Conservation (phyloP, 371 early-diverging fungal genomes). For the Massospora cicadina region DNA sequence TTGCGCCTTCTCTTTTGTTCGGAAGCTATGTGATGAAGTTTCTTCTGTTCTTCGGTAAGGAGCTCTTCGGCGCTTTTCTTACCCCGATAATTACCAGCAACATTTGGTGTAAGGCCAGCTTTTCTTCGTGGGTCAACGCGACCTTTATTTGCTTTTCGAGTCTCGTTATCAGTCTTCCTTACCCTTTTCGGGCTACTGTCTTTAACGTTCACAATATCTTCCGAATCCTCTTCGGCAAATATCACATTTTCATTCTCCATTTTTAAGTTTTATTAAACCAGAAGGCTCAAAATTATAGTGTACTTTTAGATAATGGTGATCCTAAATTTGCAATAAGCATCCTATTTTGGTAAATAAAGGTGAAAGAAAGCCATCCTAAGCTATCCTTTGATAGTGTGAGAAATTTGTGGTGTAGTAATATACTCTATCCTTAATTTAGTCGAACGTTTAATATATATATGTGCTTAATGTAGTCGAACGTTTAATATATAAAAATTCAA, state of each 20-base stretch:
- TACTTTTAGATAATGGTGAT: too few species aligned
- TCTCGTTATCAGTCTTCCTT: too few species aligned
- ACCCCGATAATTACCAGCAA: conserved; percentile 10
- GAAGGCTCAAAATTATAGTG: too few species aligned
- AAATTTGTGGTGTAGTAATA: too few species aligned
- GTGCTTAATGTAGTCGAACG: too few species aligned
- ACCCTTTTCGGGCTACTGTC: neutral
- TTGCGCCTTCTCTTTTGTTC: conserved; percentile 54
- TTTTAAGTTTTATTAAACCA: neutral
- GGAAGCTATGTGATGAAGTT: conserved; percentile 84
- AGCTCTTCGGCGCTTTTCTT: conserved; percentile 27
- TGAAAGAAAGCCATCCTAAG: too few species aligned
- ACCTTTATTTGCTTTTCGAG: neutral
- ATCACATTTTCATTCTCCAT: neutral
- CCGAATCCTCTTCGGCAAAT: neutral
- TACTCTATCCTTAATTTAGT: too few species aligned
- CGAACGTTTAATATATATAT: too few species aligned
- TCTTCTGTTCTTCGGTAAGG: conserved; percentile 78
- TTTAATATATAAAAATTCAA: too few species aligned
- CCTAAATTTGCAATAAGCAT: too few species aligned
- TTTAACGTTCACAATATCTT: neutral
- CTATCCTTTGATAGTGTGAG: too few species aligned
- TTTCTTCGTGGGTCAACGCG: neutral
- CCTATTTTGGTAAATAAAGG: too few species aligned
- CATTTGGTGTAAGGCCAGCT: conserved; percentile 1